Evolutionary conservation across 2,329 filamentous ascomycete species (phyloP).

Genomic region (Fusarium sp.): DNA sequence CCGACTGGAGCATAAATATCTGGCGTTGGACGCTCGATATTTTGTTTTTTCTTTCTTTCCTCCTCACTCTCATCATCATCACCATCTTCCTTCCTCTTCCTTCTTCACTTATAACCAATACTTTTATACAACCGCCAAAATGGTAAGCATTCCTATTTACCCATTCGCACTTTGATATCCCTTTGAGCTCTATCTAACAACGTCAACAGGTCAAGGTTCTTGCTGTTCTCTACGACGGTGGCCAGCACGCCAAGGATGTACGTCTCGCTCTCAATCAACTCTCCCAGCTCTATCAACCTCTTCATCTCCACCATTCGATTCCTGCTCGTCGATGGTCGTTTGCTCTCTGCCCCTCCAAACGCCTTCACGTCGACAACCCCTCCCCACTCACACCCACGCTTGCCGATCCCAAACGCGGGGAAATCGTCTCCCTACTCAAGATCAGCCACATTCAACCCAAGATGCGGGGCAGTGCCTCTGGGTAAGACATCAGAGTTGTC

Average conservation of each 20-base stretch:
- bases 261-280: conserved; percentile 40
- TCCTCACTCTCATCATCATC: conserved; percentile 37
- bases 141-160: conserved; percentile 36
- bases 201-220: conserved; percentile 87
- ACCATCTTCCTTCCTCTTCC: conserved; percentile 22
- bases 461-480: conserved; percentile 36
- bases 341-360: conserved; percentile 14
- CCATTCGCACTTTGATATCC: conserved; percentile 1
- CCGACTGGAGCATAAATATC: conserved; percentile 43
- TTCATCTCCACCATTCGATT: conserved; percentile 5
- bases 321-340: conserved; percentile 18
- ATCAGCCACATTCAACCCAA: conserved; percentile 40
- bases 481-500: conserved; percentile 15
- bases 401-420: conserved; percentile 47
- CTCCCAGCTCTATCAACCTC: background rate
- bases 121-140: conserved; percentile 42
- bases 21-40: conserved; percentile 31
- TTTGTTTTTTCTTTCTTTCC: conserved; percentile 12
- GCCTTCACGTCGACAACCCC: conserved; percentile 14
- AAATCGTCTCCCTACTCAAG: conserved; percentile 34
- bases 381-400: conserved; percentile 29
- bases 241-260: conserved; percentile 88
- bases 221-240: conserved; percentile 92
- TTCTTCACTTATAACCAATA: conserved; percentile 31
- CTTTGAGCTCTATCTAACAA: conserved; percentile 35